Percentiles rank a stretch among this genome's conserved stretches.
Conservation (phyloP, 345 rosid species). For the Eucalyptus brandiana region DNA sequence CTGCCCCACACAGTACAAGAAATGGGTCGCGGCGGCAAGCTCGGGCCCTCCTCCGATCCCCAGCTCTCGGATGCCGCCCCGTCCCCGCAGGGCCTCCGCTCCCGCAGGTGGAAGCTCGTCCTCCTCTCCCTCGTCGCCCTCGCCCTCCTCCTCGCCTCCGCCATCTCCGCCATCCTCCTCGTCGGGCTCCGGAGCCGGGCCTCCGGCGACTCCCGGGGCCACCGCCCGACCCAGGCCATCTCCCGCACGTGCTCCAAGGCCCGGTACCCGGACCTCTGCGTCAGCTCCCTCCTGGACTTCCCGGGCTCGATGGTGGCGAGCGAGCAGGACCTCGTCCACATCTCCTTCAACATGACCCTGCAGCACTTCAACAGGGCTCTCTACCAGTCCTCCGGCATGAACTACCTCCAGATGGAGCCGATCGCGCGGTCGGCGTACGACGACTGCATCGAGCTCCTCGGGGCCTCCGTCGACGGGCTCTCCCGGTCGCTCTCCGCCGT, state of each 20-base stretch:
- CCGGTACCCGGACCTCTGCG: slow-evolving; percentile 59
- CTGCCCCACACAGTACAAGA: background rate
- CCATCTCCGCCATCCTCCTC: slow-evolving; percentile 35
- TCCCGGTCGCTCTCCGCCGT: slow-evolving; percentile 50
- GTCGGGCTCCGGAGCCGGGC: slow-evolving; percentile 20
- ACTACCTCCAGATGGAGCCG: slow-evolving; percentile 52
- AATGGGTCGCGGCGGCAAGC: slow-evolving; percentile 52
- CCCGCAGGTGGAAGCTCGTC: slow-evolving; percentile 24
- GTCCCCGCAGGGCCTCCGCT: background rate
- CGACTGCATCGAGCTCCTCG: slow-evolving; percentile 82
- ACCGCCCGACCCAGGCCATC: slow-evolving; percentile 77
- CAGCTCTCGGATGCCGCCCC: background rate
- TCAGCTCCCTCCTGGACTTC: slow-evolving; percentile 53
- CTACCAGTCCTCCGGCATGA: slow-evolving; percentile 35
- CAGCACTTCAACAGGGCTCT: slow-evolving; percentile 76
- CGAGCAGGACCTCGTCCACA: slow-evolving; percentile 75
- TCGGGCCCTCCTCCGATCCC: background rate
- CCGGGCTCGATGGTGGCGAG: slow-evolving; percentile 68
- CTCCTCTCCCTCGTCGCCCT: slow-evolving; percentile 25
- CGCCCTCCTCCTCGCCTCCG: slow-evolving; percentile 53
- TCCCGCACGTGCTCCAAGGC: slow-evolving; percentile 60
- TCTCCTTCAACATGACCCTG: slow-evolving; percentile 89
- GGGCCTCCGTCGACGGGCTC: slow-evolving; percentile 72
- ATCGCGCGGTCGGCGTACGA: slow-evolving; percentile 73
- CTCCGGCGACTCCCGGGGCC: background rate